Evolutionary conservation across 768 basidiomycete genomes (phyloP).

Genomic region (Rhizopogon sp.): DNA sequence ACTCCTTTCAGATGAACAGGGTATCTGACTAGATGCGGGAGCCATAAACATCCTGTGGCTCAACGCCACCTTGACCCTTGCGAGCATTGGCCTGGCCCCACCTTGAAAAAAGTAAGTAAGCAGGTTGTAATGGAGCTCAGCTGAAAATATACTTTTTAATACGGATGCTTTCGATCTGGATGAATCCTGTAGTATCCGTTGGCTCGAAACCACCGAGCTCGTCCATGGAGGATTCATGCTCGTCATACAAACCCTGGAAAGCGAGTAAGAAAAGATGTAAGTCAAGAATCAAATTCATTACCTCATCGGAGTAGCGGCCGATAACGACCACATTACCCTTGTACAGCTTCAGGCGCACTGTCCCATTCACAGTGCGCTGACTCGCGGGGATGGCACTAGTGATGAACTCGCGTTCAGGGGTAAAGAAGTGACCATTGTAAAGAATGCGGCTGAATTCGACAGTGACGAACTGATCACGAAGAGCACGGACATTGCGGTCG

Average conservation of each 20-base stretch:
- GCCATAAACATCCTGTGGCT: conserved; percentile 76
- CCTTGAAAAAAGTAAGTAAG: conserved; percentile 30
- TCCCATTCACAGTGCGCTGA: conserved; percentile 94
- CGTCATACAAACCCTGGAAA: conserved; percentile 85
- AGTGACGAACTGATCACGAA: conserved; percentile 94
- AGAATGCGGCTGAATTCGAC: conserved; percentile 84
- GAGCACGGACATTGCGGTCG: conserved; percentile 91
- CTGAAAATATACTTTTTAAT: conserved; percentile 80
- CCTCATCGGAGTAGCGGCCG: conserved; percentile 86
- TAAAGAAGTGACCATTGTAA: conserved; percentile 99
- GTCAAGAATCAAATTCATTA: conserved; percentile 24
- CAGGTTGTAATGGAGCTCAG: not conserved
- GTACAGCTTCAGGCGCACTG: conserved; percentile 87
- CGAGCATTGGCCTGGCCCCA: conserved; percentile 87
- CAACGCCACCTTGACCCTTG: conserved; percentile 78
- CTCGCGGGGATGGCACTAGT: conserved; percentile 86
- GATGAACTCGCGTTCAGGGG: conserved; percentile 97
- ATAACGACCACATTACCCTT: conserved; percentile 96
- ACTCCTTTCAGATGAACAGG: too few species aligned
- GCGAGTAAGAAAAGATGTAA: not conserved
- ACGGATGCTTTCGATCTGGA: conserved; percentile 94
- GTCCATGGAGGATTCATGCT: conserved; percentile 95
- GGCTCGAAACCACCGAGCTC: conserved; percentile 98
- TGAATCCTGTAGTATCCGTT: conserved; percentile 92
- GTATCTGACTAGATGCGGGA: conserved; percentile 37